A percentile compares a stretch with the other conserved stretches of the same genome.
phyloP scores from a whole-genome alignment of 495 filamentous ascomycete species.

The Penicillium tannophilum region DNA sequence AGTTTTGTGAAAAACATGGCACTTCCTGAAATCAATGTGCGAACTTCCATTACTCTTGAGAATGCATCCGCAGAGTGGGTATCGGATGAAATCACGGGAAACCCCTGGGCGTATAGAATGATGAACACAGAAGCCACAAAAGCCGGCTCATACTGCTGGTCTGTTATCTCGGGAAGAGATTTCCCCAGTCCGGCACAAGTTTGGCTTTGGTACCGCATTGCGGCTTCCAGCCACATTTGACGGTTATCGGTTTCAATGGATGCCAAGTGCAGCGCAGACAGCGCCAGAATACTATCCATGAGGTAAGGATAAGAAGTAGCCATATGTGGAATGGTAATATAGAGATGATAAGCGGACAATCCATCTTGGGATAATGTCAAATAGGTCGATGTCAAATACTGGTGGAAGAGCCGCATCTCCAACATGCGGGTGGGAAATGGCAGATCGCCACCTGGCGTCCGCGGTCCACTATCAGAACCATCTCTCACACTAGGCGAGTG shows the following conservation, averaged over 20 bases:
- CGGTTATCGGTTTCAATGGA: conserved; percentile 35
- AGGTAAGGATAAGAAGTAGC: conserved; percentile 47
- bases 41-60: conserved; percentile 35
- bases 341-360: conserved; percentile 40
- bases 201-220: conserved; percentile 39
- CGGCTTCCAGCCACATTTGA: conserved; percentile 35
- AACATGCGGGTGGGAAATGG: conserved; percentile 34
- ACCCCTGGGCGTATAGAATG: conserved; percentile 39
- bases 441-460: conserved; percentile 9
- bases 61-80: conserved; percentile 31
- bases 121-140: conserved; percentile 46
- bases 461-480: conserved; percentile 19
- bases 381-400: conserved; percentile 40
- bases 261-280: conserved; percentile 50
- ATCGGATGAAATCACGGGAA: conserved; percentile 37
- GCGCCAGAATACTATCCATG: conserved; percentile 49
- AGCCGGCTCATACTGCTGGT: conserved; percentile 35
- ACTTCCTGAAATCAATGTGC: conserved; percentile 37
- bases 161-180: conserved; percentile 28
- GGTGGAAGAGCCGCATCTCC: conserved; percentile 44
- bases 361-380: conserved; percentile 32
- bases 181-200: conserved; percentile 38
- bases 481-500: conserved; percentile 28
- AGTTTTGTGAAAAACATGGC: conserved; percentile 38
- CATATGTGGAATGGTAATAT: conserved; percentile 44